Evolutionary conservation across 148 eudicot genomes (phyloP).

Genomic region (Rhododendron mucronatum): DNA sequence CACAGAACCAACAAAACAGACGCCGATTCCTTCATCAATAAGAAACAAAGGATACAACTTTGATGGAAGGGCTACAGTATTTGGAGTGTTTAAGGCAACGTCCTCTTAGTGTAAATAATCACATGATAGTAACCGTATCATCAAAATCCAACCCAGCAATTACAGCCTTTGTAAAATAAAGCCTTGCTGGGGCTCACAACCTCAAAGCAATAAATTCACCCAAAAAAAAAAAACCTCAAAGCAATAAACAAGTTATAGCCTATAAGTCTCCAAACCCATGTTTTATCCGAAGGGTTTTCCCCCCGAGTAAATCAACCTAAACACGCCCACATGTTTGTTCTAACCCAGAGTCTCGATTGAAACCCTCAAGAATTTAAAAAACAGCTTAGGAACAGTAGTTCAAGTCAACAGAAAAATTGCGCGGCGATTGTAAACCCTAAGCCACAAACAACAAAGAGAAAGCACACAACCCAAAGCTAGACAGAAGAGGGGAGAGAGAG

Average conservation of each 20-base stretch:
- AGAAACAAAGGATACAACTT: neutral
- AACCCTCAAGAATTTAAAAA: neutral
- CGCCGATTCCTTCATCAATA: neutral
- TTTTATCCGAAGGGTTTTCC: neutral
- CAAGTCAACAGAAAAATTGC: neutral
- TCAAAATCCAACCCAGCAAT: neutral
- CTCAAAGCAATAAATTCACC: neutral
- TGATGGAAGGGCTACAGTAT: neutral
- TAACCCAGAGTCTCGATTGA: neutral
- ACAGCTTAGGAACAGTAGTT: neutral
- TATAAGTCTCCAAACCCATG: neutral
- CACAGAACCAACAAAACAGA: neutral
- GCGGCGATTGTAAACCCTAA: neutral
- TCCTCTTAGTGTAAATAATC: neutral
- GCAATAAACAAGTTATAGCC: neutral
- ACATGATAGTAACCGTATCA: neutral
- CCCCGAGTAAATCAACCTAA: neutral
- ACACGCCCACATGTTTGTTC: neutral
- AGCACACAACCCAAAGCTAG: neutral
- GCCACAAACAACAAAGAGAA: neutral
- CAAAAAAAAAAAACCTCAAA: too few relatives aligned
- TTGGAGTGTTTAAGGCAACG: neutral
- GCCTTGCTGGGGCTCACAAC: neutral
- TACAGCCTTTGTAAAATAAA: neutral
- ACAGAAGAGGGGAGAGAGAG: neutral